Evolutionary conservation across 106 monocot species (phyloP).

Genomic region (Apostasia shenzhenica): DNA sequence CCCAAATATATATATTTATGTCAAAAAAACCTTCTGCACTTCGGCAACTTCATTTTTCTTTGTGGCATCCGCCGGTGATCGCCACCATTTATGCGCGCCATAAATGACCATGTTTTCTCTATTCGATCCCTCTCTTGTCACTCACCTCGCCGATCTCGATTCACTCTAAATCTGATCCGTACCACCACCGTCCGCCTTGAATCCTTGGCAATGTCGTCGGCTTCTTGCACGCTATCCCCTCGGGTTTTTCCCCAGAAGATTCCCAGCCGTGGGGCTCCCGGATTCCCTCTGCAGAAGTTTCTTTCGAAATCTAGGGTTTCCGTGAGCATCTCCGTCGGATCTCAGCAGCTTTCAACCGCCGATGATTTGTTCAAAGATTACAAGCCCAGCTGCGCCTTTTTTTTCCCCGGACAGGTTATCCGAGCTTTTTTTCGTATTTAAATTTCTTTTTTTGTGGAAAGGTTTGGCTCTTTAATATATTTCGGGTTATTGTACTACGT

Average conservation of each 20-base stretch:
- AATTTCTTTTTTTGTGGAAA: neutral
- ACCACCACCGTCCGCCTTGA: no score
- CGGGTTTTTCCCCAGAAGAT: neutral
- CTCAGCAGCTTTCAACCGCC: neutral
- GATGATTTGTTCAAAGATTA: constrained; percentile 22
- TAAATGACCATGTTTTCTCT: no score
- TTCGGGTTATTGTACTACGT: no score
- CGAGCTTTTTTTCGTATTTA: neutral
- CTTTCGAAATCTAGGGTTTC: constrained; percentile 20
- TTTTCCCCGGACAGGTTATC: constrained; percentile 23
- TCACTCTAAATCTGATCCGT: no score
- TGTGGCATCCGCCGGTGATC: no score
- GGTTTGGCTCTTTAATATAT: neutral
- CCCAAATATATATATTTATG: no score
- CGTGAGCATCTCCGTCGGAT: constrained; percentile 19
- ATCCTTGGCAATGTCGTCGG: constrained; percentile 6
- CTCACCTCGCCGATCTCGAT: no score
- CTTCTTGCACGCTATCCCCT: neutral
- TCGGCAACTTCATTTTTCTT: no score
- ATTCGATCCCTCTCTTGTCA: no score
- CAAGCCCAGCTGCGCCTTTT: constrained; percentile 15
- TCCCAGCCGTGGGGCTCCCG: neutral
- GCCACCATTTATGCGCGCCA: no score
- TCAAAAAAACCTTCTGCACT: no score
- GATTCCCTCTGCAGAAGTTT: neutral